These are phyloP conservation scores for Saururus chinensis DNA, from an alignment of 164 flowering plant genomes.

Conservation along the genomic window DNA sequence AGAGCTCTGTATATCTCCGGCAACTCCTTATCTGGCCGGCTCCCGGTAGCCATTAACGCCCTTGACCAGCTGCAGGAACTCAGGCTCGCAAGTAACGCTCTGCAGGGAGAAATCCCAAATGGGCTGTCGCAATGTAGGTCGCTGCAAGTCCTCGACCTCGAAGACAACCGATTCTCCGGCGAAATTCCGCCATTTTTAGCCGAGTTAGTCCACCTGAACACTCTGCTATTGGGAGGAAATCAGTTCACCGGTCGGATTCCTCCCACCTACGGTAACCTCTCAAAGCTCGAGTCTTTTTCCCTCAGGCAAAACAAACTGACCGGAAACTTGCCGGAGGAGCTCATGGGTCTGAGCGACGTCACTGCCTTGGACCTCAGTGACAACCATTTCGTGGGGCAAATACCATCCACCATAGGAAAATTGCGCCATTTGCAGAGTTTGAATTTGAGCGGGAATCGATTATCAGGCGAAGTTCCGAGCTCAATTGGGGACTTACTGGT, in stretches of 20 bases:
- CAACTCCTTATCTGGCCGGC: constrained; percentile 33
- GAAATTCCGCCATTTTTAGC: constrained; percentile 35
- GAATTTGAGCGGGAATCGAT: constrained; percentile 48
- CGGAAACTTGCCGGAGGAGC: constrained; percentile 39
- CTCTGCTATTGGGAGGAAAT: constrained; percentile 43
- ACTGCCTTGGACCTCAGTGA: constrained; percentile 37
- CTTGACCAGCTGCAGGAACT: constrained; percentile 42
- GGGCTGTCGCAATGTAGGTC: constrained; percentile 31
- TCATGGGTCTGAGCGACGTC: constrained; percentile 37
- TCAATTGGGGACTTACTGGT: constrained; percentile 40
- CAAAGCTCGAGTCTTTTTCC: constrained; percentile 30
- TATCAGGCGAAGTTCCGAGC: constrained; percentile 48
- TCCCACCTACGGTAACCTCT: constrained; percentile 22
- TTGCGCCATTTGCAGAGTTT: constrained; percentile 27
- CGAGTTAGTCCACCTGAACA: constrained; percentile 24
- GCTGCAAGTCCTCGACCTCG: constrained; percentile 44
- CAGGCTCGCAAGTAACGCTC: constrained; percentile 47
- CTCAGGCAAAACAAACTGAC: constrained; percentile 39
- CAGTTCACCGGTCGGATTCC: constrained; percentile 47
- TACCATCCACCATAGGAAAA: constrained; percentile 29
- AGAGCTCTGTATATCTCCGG: constrained; percentile 36
- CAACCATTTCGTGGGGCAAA: constrained; percentile 38
- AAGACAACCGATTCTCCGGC: constrained; percentile 47
- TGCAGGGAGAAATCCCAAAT: constrained; percentile 36
- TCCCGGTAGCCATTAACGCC: constrained; percentile 39